Evolutionary conservation across 495 filamentous ascomycete species (phyloP).

Genomic region (Oleoguttula mirabilis): DNA sequence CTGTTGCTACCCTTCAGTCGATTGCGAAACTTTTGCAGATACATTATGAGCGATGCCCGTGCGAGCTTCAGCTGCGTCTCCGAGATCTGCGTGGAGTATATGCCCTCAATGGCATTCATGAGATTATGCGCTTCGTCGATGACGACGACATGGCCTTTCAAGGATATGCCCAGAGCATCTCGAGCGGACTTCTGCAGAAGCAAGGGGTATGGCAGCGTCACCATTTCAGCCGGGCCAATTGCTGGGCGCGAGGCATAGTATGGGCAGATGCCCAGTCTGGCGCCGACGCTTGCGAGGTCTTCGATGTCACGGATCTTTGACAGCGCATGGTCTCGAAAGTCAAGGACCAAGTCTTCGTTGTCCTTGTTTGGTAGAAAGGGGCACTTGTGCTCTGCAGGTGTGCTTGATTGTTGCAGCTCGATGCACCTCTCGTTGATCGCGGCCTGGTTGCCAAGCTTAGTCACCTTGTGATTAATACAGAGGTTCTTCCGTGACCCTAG

Average conservation of each 20-base stretch:
- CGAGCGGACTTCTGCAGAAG: slow-evolving; percentile 80
- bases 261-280: slow-evolving; percentile 71
- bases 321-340: slow-evolving; percentile 79
- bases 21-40: slow-evolving; percentile 78
- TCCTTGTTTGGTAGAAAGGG: slow-evolving; percentile 66
- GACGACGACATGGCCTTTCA: slow-evolving; percentile 80
- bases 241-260: slow-evolving; percentile 86
- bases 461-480: slow-evolving; percentile 80
- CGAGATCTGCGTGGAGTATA: slow-evolving; percentile 69
- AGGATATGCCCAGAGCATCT: slow-evolving; percentile 72
- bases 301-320: slow-evolving; percentile 88
- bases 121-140: slow-evolving; percentile 97
- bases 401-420: slow-evolving; percentile 70
- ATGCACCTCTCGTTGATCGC: slow-evolving; percentile 95
- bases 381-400: slow-evolving; percentile 57
- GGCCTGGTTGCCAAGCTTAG: slow-evolving; percentile 53
- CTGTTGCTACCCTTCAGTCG: slow-evolving; percentile 85
- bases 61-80: slow-evolving; percentile 59
- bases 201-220: slow-evolving; percentile 87
- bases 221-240: slow-evolving; percentile 78
- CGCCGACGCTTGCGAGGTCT: slow-evolving; percentile 69
- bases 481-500: slow-evolving; percentile 85
- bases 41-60: slow-evolving; percentile 61
- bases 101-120: slow-evolving; percentile 83
- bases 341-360: slow-evolving; percentile 54